Evolutionary conservation across 306 rosid genomes (phyloP).

Genomic region (Cicer cuneatum): DNA sequence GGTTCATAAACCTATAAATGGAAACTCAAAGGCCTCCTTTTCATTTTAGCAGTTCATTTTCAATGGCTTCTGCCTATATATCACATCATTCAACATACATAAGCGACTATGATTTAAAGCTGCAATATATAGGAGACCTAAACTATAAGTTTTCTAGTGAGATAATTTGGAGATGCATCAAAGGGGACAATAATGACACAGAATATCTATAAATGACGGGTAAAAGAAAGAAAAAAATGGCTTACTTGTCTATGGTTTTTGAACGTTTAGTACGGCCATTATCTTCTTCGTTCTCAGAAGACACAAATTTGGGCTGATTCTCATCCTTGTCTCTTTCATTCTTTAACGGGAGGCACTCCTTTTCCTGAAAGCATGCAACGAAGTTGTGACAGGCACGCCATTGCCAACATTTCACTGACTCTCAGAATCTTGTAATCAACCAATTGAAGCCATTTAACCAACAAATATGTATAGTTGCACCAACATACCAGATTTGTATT

Average conservation of each 20-base stretch:
- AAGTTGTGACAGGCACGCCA: constrained; percentile 30
- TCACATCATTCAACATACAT: constrained; percentile 25
- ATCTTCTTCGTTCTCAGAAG: constrained; percentile 52
- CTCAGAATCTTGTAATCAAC: constrained; percentile 12
- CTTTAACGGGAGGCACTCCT: constrained; percentile 66
- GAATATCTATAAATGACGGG: constrained; percentile 1
- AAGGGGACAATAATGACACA: constrained; percentile 1
- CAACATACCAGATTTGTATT: constrained; percentile 63
- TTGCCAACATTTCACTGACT: constrained; percentile 33
- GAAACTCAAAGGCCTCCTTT: constrained; percentile 14
- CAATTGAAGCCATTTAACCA: constrained; percentile 13
- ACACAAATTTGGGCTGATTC: constrained; percentile 48
- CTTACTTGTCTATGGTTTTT: constrained; percentile 62
- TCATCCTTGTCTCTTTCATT: constrained; percentile 64
- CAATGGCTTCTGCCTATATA: constrained; percentile 1
- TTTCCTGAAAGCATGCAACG: constrained; percentile 66
- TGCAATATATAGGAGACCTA: constrained; percentile 31
- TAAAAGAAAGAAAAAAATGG: constrained; percentile 19
- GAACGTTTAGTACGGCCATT: constrained; percentile 42
- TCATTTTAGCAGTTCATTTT: constrained; percentile 38
- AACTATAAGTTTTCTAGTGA: neutral
- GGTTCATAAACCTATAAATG: constrained; percentile 21
- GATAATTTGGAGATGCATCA: constrained; percentile 25
- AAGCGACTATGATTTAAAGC: neutral
- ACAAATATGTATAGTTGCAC: neutral